A percentile compares a stretch with the other conserved stretches of the same genome.
These are phyloP conservation scores for Xylaria sp. DNA, from an alignment of 2,329 filamentous ascomycete species.

Conservation along the genomic window DNA sequence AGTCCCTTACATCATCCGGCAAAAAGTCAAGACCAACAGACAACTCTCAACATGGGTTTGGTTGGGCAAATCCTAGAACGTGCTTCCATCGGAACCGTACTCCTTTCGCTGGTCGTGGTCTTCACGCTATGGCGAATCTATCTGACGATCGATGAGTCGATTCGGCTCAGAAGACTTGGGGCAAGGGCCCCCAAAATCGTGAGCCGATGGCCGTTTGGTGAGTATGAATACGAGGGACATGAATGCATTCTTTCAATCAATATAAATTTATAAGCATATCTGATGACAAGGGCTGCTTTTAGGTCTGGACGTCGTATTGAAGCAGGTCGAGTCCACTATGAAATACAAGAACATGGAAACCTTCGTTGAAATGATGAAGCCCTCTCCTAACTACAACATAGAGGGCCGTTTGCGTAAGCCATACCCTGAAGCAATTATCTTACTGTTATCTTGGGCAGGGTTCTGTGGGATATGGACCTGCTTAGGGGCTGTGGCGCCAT, in stretches of 20 bases:
- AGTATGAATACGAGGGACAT: conserved; percentile 38
- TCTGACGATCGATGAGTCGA: conserved; percentile 54
- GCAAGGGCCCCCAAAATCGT: conserved; percentile 55
- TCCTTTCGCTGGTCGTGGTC: conserved; percentile 53
- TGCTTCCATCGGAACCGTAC: conserved; percentile 56
- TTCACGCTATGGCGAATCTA: conserved; percentile 55
- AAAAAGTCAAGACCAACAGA: background rate
- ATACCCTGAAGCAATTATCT: background rate
- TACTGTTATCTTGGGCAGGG: background rate
- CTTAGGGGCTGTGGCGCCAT: background rate
- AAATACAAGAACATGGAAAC: conserved; percentile 68
- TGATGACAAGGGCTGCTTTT: conserved; percentile 3
- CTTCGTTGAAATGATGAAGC: conserved; percentile 67
- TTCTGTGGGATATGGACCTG: background rate
- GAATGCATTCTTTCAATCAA: background rate
- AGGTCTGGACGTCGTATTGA: conserved; percentile 74
- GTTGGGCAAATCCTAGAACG: conserved; percentile 60
- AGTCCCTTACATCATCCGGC: background rate
- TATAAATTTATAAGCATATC: background rate
- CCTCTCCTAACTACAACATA: conserved; percentile 63
- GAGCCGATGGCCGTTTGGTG: conserved; percentile 60
- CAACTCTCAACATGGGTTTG: conserved; percentile 57
- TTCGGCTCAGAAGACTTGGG: conserved; percentile 58
- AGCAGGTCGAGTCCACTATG: conserved; percentile 64
- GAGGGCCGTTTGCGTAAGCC: conserved; percentile 61